Evolutionary conservation across 768 basidiomycete genomes (phyloP).

Genomic region (Boletales sp.): DNA sequence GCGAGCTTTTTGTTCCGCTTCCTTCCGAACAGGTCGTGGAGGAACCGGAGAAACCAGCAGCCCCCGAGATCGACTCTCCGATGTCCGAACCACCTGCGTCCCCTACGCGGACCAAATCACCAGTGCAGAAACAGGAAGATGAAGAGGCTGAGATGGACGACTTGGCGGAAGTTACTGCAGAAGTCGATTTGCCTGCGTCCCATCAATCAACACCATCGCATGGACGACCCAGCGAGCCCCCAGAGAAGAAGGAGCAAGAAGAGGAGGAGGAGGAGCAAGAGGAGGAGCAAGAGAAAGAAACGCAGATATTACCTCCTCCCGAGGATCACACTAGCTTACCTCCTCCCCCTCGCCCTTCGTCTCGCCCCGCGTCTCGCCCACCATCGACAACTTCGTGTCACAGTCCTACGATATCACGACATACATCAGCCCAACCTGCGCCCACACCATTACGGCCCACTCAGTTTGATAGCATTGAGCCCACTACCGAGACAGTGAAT

Average conservation of each 20-base stretch:
- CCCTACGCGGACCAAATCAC: slow-evolving; percentile 21
- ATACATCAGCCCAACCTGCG: slow-evolving; percentile 14
- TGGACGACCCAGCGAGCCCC: slow-evolving; percentile 7
- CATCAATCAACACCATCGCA: slow-evolving; percentile 15
- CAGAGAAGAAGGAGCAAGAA: slow-evolving; percentile 12
- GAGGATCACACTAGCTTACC: slow-evolving; percentile 1
- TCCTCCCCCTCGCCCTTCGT: slow-evolving; percentile 10
- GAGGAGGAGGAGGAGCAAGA: slow-evolving; percentile 15
- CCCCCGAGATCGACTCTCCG: slow-evolving; percentile 27
- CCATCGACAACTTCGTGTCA: slow-evolving; percentile 9
- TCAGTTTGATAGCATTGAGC: slow-evolving; percentile 1
- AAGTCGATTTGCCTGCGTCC: slow-evolving; percentile 13
- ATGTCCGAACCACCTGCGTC: slow-evolving; percentile 34
- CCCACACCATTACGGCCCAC: slow-evolving; percentile 8
- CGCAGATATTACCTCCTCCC: not conserved
- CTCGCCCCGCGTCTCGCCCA: slow-evolving; percentile 10
- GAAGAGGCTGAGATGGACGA: slow-evolving; percentile 23
- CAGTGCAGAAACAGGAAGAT: slow-evolving; percentile 21
- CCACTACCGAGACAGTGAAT: slow-evolving; percentile 8
- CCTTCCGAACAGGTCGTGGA: slow-evolving; percentile 8
- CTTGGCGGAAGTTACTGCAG: slow-evolving; percentile 4
- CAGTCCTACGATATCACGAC: slow-evolving; percentile 18
- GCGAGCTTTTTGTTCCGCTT: slow-evolving; percentile 26
- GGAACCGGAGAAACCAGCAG: slow-evolving; percentile 7
- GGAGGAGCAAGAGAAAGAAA: slow-evolving; percentile 10